These are phyloP conservation scores for Vaccinium vitisidaea DNA, from an alignment of 148 eudicot species.

Conservation along the genomic window DNA sequence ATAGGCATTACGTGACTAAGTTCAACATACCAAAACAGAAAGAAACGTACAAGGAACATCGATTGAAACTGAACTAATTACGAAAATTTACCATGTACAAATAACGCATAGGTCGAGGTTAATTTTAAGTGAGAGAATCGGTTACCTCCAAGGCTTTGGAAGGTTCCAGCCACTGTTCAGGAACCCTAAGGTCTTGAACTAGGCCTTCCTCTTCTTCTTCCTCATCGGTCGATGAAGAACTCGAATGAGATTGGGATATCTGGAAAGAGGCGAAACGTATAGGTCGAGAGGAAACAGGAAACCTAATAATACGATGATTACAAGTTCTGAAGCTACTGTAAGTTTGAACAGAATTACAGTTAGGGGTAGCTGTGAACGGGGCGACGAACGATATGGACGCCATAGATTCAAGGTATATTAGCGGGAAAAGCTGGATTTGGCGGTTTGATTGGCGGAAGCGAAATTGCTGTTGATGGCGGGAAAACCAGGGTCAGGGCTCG, in stretches of 20 bases:
- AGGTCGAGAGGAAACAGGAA: not conserved
- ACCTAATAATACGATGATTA: conserved; percentile 15
- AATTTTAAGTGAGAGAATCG: not conserved
- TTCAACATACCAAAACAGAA: not conserved
- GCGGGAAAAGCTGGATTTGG: not conserved
- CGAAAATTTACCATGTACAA: not conserved
- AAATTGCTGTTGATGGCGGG: conserved; percentile 9
- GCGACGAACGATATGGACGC: not conserved
- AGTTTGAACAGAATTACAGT: not conserved
- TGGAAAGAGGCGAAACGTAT: not conserved
- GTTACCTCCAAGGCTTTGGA: conserved; percentile 58
- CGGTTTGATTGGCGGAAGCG: not conserved
- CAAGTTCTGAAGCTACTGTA: not conserved
- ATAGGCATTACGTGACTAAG: no score
- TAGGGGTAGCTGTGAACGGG: not conserved
- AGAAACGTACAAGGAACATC: not conserved
- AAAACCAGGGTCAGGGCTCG: not conserved
- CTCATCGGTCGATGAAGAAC: conserved; percentile 17
- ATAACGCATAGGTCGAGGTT: not conserved
- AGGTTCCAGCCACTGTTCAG: conserved; percentile 59
- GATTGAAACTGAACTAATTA: not conserved
- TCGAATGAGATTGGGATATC: conserved; percentile 10
- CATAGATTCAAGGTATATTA: conserved; percentile 3
- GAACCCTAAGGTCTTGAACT: conserved; percentile 65
- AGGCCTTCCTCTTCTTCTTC: conserved; percentile 27